These are phyloP conservation scores for Quercus lobata DNA, from an alignment of 331 rosid species.

Conservation along the genomic window DNA sequence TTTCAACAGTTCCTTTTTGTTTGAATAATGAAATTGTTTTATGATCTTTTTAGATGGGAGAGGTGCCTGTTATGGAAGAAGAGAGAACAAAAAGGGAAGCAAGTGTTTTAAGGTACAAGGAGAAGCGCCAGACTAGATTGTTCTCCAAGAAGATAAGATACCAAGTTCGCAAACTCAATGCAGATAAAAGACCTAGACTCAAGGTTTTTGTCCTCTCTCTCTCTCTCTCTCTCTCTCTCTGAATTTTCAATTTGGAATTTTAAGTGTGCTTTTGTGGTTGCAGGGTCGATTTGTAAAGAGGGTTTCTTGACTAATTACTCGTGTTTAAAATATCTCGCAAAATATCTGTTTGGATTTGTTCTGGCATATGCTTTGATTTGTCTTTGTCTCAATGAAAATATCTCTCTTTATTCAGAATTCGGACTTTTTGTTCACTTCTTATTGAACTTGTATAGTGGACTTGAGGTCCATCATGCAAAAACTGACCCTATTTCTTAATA, in stretches of 20 bases:
- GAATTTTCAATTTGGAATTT: conserved; percentile 12
- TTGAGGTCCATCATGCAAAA: neutral
- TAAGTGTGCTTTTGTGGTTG: conserved; percentile 30
- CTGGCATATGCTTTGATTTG: conserved; percentile 17
- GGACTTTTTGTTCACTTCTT: neutral
- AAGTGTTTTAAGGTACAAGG: conserved; percentile 78
- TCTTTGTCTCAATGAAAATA: conserved; percentile 25
- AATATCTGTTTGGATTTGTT: conserved; percentile 34
- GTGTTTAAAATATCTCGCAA: conserved; percentile 39
- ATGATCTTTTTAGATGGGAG: conserved; percentile 52
- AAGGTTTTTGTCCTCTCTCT: conserved; percentile 37
- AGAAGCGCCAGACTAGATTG: conserved; percentile 71
- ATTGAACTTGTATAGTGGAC: neutral
- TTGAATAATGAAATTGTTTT: neutral
- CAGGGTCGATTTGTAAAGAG: conserved; percentile 94
- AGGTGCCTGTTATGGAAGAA: conserved; percentile 74
- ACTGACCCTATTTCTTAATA: neutral
- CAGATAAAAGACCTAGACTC: conserved; percentile 84
- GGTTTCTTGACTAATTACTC: conserved; percentile 26
- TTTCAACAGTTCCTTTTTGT: neutral
- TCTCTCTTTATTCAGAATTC: conserved; percentile 11
- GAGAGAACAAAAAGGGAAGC: conserved; percentile 79
- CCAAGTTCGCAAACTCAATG: conserved; percentile 88
- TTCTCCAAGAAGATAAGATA: conserved; percentile 97
- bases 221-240: neutral